Evolutionary conservation across 164 flowering plant genomes (phyloP).

Genomic region (Sextonia rubra): DNA sequence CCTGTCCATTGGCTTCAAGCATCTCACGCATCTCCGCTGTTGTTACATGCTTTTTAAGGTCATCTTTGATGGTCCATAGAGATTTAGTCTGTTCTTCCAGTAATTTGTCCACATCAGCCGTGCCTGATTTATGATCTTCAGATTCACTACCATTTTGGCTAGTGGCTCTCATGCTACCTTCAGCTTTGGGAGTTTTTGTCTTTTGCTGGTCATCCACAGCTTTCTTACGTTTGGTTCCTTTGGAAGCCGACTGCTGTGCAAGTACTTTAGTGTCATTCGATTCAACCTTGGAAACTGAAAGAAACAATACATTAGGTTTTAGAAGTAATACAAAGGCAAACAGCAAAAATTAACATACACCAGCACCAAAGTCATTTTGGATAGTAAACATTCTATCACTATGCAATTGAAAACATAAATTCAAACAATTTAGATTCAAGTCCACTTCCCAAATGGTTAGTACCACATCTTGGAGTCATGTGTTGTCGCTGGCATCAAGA

Average conservation of each 20-base stretch:
- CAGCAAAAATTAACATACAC: too few species aligned
- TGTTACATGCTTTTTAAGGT: conserved; percentile 76
- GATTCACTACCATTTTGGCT: conserved; percentile 12
- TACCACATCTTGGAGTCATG: too few species aligned
- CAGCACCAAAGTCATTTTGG: too few species aligned
- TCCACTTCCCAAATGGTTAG: too few species aligned
- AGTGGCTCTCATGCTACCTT: conserved; percentile 28
- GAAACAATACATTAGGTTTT: neutral
- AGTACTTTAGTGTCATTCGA: conserved; percentile 22
- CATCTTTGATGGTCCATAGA: conserved; percentile 83
- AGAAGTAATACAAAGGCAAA: neutral
- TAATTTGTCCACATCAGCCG: conserved; percentile 35
- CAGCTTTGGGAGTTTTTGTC: conserved; percentile 52
- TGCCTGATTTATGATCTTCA: conserved; percentile 17
- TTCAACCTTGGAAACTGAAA: conserved; percentile 25
- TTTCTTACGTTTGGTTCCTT: conserved; percentile 57
- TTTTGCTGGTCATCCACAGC: conserved; percentile 32
- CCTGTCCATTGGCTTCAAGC: conserved; percentile 84
- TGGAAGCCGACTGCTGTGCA: conserved; percentile 29
- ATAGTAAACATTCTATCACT: too few species aligned
- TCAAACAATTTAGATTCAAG: too few species aligned
- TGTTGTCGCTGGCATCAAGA: too few species aligned
- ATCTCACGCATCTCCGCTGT: conserved; percentile 71
- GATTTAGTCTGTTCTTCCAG: conserved; percentile 65
- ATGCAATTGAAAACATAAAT: too few species aligned